Conservation (phyloP, 441 rosid genomes). For the Eugenia klotzschiana region DNA sequence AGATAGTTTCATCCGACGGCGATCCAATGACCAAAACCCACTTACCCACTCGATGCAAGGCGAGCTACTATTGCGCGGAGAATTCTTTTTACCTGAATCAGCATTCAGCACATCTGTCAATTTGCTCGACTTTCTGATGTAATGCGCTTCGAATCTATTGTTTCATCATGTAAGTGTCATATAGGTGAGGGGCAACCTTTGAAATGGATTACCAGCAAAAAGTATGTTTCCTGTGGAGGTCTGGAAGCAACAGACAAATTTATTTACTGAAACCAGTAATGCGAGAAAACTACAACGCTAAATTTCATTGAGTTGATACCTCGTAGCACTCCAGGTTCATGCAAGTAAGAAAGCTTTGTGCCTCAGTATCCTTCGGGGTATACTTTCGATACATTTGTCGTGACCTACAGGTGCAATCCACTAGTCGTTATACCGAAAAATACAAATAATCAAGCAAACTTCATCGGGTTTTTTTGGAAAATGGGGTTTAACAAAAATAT, state of each 20-base stretch:
- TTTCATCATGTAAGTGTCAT: conserved; percentile 70
- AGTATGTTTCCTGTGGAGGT: conserved; percentile 68
- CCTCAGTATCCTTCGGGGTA: conserved; percentile 63
- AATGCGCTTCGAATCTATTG: neutral
- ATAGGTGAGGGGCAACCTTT: conserved; percentile 71
- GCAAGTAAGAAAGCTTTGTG: conserved; percentile 63
- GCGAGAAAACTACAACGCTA: conserved; percentile 2
- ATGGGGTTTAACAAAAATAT: no score
- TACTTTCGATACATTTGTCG: conserved; percentile 31
- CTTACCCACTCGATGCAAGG: neutral
- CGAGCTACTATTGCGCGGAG: neutral
- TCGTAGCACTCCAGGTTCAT: conserved; percentile 59
- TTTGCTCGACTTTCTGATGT: neutral
- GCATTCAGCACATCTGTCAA: neutral
- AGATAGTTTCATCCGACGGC: neutral
- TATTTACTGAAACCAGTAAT: neutral
- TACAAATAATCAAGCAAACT: neutral
- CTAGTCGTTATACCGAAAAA: neutral
- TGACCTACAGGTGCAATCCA: conserved; percentile 23
- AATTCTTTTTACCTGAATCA: neutral
- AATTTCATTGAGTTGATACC: conserved; percentile 67
- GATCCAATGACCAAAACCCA: neutral
- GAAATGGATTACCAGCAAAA: conserved; percentile 71
- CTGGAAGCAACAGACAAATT: conserved; percentile 18
- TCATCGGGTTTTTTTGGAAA: no score